These are phyloP conservation scores for Fraxinus paxiana DNA, from an alignment of 305 asterid species.

Conservation along the genomic window DNA sequence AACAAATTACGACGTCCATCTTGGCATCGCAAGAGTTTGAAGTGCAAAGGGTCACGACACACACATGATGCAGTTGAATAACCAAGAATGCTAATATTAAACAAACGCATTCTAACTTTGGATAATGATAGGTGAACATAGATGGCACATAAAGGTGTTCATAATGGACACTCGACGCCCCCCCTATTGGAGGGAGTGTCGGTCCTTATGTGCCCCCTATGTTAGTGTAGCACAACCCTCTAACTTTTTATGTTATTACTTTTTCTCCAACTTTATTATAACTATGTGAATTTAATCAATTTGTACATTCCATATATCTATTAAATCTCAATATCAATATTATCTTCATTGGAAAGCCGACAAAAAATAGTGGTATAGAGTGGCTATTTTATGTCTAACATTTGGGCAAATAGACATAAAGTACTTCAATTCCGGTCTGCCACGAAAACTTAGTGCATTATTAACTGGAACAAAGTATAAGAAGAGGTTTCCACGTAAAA, in stretches of 20 bases:
- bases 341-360: not conserved
- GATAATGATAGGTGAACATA: too few species aligned
- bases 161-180: too few species aligned
- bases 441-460: constrained; percentile 6
- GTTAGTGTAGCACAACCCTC: too few species aligned
- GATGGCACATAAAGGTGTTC: too few species aligned
- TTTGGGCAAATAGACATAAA: not conserved
- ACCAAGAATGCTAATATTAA: not conserved
- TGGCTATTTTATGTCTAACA: not conserved
- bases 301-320: not conserved
- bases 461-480: not conserved
- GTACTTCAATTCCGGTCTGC: constrained; percentile 20
- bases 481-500: not conserved
- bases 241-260: not conserved
- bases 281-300: not conserved
- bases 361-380: not conserved
- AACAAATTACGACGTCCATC: not conserved
- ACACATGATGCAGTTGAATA: not conserved
- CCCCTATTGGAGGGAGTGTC: too few species aligned
- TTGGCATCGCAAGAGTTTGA: not conserved
- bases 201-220: too few species aligned
- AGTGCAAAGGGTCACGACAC: not conserved
- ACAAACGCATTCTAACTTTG: not conserved
- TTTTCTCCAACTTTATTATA: not conserved
- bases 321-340: not conserved